Evolutionary conservation across 352 stramenopile species (phyloP), one percentile per base, ranked within the genome.

Genomic region (Phytopythium mirpurense): DNA sequence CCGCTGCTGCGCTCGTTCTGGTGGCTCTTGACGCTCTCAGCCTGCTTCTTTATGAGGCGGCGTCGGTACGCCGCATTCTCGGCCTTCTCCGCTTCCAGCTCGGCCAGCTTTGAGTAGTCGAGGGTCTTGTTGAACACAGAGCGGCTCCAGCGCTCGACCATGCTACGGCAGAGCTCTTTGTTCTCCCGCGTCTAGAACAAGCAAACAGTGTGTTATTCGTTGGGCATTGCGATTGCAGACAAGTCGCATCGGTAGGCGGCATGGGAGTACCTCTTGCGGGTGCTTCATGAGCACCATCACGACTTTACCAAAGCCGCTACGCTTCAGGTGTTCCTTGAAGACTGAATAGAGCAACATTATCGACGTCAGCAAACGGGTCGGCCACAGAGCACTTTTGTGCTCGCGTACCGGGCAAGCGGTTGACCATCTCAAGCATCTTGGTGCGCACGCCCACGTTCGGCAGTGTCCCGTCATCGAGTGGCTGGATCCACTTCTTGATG

Each of bases 401-500:
- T 34, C 35, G 42, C 42, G 40, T 54, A 90, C 83, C 76, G 68
- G 85, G 85, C 68, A 95, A 70, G 19, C 74, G 75, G 42, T 68
- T 74, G 37, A 90, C 69, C 71, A 92, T 90, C 11, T 93, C 72
- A 11, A 95, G 68, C 75, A 95, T 90, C 62, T 89, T 93, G 42
- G 85, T 89, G 29, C 85, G 82, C 37, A 95, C 63, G n/a, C 85
- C 81, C 11, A 95, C 69, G 54, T 93, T 95, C 15, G 85, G 82
- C 42, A 95, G 59, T 36, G 78, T 59, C 21, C 81, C 79, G 42
- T 92, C 72, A 1, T 93, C 85, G 36, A 93, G 44, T 24, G 85
- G 85, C 54, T 93, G 83, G 36, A 95, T 95, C 85, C 85, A 95
- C 56, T 93, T 93, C 63, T 92, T 95, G 48, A 95, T 79, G 58